Conservation (phyloP, 805 yeast species). For the Wickerhamiella dianesei region DNA sequence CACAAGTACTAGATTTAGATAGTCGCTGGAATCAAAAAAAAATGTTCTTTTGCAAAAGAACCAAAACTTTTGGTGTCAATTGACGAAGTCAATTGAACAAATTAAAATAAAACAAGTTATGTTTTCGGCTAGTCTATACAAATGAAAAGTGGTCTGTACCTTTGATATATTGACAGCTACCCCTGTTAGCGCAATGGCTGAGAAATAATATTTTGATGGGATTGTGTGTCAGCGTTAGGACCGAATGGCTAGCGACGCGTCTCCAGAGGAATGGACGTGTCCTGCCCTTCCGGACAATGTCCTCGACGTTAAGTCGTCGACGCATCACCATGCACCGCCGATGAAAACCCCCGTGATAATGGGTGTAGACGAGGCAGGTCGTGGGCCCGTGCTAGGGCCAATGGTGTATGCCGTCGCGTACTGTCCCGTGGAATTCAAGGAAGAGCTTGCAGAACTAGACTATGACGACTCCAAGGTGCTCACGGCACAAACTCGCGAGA, state of each 20-base stretch:
- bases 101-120: not conserved
- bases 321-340: constrained; percentile 16
- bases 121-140: too few relatives aligned
- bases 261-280: not conserved
- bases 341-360: constrained; percentile 30
- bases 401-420: constrained; percentile 93
- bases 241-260: not conserved
- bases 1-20: not conserved
- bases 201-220: not conserved
- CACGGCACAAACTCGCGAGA: constrained; percentile 54
- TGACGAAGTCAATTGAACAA: not conserved
- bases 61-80: too few relatives aligned
- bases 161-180: not conserved
- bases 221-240: not conserved
- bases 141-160: too few relatives aligned
- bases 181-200: not conserved
- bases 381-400: constrained; percentile 96
- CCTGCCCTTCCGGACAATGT: not conserved
- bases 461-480: constrained; percentile 90
- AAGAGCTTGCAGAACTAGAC: constrained; percentile 46
- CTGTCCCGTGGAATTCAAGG: constrained; percentile 41
- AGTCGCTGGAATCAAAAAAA: too few relatives aligned
- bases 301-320: constrained; percentile 14
- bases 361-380: constrained; percentile 97
- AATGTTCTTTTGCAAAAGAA: too few relatives aligned